Base-by-base conservation (phyloP, 306 rosid genomes). In the Sechiopsis laciniata region DNA sequence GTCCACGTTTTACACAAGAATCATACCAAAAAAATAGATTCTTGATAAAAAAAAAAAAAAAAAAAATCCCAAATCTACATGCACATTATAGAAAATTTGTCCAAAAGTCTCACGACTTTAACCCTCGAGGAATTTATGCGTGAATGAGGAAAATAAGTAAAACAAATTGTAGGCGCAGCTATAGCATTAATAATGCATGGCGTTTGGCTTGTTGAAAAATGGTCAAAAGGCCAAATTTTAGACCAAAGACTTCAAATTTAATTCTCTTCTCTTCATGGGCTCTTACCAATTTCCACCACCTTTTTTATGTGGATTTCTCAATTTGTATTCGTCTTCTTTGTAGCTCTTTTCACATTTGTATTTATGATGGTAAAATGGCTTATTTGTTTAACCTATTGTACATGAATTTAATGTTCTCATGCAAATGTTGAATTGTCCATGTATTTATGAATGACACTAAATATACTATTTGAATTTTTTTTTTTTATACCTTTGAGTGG, bases 191-290 rank as follows among this genome's bases (percentile, higher is more conserved):
- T 63, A 26, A 61, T 15, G 21, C 68, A 61, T 29, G 68, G 21
- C 68, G 15, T 15, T 61, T 55, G 12, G 68, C 21, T 32, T 6
- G 3, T 32, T 61, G 21, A 35, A 35, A 35, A 35, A 2, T 63
- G 70, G 51, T 37, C 50, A 63, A 63, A 16, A 37, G 22, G 24
- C 70, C 70, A 63, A 63, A 63, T 8, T 35, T 63, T 63, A 37
- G 70, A 63, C 70, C 51, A 37, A 63, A 32, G 8, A 35, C 70
- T 63, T 10, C 4, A 9, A 14, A 62, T 16, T 62, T 32, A 62
- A 7, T 62, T 62, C 69, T 15, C 3, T 62, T 62, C 69, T 15
- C 3, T 59, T 59, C 24, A 22, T 59, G 66, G 42, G 45, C 17
- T 58, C 40, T 58, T 58, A 11, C 17, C 9, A 61, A 29, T 61